phyloP scores from a whole-genome alignment of 2,329 filamentous ascomycete species.

The Fusarium fracticaudum region DNA sequence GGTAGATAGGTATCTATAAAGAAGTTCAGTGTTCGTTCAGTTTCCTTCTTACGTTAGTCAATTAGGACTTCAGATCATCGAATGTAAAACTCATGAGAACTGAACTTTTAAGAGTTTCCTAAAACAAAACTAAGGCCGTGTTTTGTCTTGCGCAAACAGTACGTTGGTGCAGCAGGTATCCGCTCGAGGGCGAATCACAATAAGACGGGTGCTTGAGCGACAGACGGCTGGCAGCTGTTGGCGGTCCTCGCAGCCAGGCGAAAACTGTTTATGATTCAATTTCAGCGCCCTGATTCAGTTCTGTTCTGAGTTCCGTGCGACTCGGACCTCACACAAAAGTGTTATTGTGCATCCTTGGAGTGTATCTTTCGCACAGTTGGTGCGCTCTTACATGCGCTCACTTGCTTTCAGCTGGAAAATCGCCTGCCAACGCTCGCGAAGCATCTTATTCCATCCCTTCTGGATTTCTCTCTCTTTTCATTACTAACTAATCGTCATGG shows the following conservation, averaged over 20 bases:
- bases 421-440: neutral
- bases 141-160: conserved; percentile 1
- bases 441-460: neutral
- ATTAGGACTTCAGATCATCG: neutral
- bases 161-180: conserved; percentile 22
- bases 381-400: conserved; percentile 21
- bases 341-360: conserved; percentile 26
- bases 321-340: conserved; percentile 18
- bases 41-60: neutral
- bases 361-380: conserved; percentile 18
- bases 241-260: neutral
- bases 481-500: conserved; percentile 27
- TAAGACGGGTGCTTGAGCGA: conserved; percentile 4
- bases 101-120: neutral
- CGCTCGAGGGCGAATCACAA: conserved; percentile 25
- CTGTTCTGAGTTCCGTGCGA: conserved; percentile 30
- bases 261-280: conserved; percentile 26
- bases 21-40: neutral
- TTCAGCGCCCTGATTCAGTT: neutral
- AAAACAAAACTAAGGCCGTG: neutral
- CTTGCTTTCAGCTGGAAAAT: conserved; percentile 14
- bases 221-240: conserved; percentile 38
- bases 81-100: neutral
- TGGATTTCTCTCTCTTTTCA: neutral
- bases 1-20: no score